phyloP scores from a whole-genome alignment of 2,329 filamentous ascomycete genomes.

The Apiospora koreana region DNA sequence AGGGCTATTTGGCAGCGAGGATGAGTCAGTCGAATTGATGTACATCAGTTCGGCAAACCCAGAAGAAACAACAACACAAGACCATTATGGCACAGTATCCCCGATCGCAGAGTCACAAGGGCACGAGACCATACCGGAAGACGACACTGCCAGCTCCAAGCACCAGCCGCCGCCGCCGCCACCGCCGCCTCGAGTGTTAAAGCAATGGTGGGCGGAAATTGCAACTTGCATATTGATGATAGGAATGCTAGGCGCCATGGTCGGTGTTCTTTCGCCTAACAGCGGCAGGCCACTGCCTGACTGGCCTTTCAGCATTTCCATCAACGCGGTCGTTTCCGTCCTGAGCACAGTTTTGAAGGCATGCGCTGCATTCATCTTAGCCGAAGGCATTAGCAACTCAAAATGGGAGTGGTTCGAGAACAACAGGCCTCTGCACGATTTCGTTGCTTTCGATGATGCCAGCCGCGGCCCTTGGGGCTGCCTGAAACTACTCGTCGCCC shows the following conservation, averaged over 20 bases:
- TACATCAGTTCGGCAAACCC: too few relatives aligned
- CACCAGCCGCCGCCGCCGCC: background rate
- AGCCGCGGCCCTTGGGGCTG: conserved; percentile 12
- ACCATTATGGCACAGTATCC: background rate
- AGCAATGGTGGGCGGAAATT: conserved; percentile 9
- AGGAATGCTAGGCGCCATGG: background rate
- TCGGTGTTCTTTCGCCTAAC: background rate
- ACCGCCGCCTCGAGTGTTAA: background rate
- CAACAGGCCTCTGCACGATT: background rate
- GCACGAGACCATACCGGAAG: background rate
- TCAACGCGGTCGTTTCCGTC: conserved; percentile 1
- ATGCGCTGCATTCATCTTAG: conserved; percentile 5
- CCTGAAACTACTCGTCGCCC: background rate
- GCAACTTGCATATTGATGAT: background rate
- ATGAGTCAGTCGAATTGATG: too few relatives aligned
- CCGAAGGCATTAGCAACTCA: conserved; percentile 9
- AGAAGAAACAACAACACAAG: background rate
- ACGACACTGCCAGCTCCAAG: background rate
- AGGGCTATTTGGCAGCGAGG: too few relatives aligned
- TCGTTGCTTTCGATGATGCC: conserved; percentile 3
- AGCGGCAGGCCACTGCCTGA: background rate
- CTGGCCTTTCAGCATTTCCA: background rate
- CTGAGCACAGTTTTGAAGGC: conserved; percentile 8
- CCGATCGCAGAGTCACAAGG: background rate
- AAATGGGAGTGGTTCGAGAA: conserved; percentile 10